A percentile compares a stretch with the other conserved stretches of the same genome.
These are phyloP conservation scores for Saccharum spontaneum DNA, from an alignment of 176 grass and related monocot genomes.

Conservation along the genomic window DNA sequence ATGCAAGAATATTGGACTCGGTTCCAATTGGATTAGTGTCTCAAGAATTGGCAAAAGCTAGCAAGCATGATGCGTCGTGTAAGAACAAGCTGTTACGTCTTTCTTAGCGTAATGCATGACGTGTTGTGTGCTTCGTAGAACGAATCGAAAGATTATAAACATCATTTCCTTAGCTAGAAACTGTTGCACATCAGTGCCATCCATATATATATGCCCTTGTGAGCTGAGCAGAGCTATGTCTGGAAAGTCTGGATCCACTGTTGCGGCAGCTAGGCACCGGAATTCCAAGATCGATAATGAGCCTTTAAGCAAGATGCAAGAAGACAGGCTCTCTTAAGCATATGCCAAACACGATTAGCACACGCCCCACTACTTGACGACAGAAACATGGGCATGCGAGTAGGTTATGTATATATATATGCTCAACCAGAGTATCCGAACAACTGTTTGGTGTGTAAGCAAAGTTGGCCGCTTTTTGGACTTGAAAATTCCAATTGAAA, in stretches of 20 bases:
- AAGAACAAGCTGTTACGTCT: too few relatives aligned
- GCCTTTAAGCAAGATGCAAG: background rate
- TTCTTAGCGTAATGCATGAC: too few relatives aligned
- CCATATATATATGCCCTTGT: too few relatives aligned
- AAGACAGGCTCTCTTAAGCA: background rate
- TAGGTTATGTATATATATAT: conserved; percentile 25
- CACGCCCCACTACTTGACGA: background rate
- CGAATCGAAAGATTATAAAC: too few relatives aligned
- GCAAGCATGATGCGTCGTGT: too few relatives aligned
- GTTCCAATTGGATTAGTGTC: background rate
- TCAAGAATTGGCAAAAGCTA: too few relatives aligned
- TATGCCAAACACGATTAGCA: conserved; percentile 12
- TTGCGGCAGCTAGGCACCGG: background rate
- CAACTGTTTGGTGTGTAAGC: conserved; percentile 43
- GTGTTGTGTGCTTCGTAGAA: too few relatives aligned
- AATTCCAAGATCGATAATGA: background rate
- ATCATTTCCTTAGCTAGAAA: too few relatives aligned
- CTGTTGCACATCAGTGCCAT: too few relatives aligned
- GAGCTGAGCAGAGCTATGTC: background rate
- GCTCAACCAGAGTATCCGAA: conserved; percentile 34
- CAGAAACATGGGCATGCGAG: background rate
- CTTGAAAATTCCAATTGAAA: conserved; percentile 12
- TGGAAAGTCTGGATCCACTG: background rate
- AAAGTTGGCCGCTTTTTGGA: conserved; percentile 34
- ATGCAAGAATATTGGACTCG: background rate